These are phyloP conservation scores for Hymenoscyphus albidus DNA, from an alignment of 2,329 filamentous ascomycete species.

Conservation along the genomic window DNA sequence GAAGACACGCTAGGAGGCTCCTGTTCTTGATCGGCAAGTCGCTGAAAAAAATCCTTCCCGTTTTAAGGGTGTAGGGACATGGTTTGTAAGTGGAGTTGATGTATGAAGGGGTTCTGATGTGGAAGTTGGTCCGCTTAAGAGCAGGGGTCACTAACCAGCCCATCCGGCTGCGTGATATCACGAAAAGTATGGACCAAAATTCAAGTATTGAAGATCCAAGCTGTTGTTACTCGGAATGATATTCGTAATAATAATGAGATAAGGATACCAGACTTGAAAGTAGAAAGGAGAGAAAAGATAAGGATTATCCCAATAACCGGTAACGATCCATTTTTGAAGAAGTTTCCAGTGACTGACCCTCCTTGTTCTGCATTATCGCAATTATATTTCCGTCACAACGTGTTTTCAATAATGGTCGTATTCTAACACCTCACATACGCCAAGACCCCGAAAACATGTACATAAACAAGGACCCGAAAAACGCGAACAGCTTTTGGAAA, in stretches of 20 bases:
- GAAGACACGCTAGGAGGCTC: background rate
- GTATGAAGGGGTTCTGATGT: background rate
- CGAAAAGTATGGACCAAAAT: background rate
- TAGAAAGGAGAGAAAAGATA: background rate
- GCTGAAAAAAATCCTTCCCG: background rate
- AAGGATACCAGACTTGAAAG: background rate
- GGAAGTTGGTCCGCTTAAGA: background rate
- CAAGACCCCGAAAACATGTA: background rate
- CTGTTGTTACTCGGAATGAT: background rate
- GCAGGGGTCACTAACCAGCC: background rate
- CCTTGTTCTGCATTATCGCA: background rate
- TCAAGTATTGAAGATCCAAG: background rate
- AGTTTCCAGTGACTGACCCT: background rate
- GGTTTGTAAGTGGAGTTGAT: background rate
- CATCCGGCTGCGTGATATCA: background rate
- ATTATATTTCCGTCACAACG: background rate
- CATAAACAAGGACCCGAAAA: background rate
- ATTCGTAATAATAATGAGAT: background rate
- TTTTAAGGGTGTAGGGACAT: background rate
- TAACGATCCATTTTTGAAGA: too few species aligned
- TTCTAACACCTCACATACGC: background rate
- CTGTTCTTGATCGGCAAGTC: background rate
- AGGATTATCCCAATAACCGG: too few species aligned
- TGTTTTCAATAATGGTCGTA: background rate
- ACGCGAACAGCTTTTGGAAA: background rate